Evolutionary conservation across 106 monocot genomes (phyloP), one percentile per base, ranked within the genome.

Genomic region (Chionographis japonica): DNA sequence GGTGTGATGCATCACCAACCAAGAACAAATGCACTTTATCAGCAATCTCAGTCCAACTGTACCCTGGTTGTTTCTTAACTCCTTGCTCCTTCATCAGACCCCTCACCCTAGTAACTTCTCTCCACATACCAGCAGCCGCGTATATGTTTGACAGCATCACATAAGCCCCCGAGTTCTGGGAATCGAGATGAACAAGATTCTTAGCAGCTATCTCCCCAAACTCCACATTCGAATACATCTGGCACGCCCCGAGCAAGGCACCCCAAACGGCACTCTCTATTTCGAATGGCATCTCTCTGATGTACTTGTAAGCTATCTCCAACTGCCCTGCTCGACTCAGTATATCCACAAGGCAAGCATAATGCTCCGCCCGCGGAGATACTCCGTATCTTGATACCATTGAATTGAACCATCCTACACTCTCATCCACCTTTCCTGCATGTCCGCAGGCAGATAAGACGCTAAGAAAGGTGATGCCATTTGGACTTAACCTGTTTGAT

Each of bases 141-240:
- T 93, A 84, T 52, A 89, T 86, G 27, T 93, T 93, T 27, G 93
- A 93, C 68, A 93, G 55, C 80, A 89, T 77, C 38, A 93, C 83
- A 75, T 86, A 93, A 15, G 81, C 64, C 5, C 81, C 93, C 4
- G 93, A 89, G 58, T 69, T 83, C 27, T 79, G 59, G 62, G 85
- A 70, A 66, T 86, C 81, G 65, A 81, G 58, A 56, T 78, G 64
- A 13, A 86, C 20, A 38, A 93, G 60, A 63, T 72, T 89, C 52
- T 68, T 83, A 15, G 93, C 86, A 39, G 76, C 93, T 38, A 89
- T 27, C 72, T 93, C 88, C 14, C 81, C 93, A 19, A 89, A 62
- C 15, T 81, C 71, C 9, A 89, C 63, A 70, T 86, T 86, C 12
- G 65, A 54, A 43, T 86, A 69, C 46, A 66, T 62, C 61, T 67